These are phyloP conservation scores for Leucocoprinus leucothites DNA, from an alignment of 768 basidiomycete genomes.

Conservation along the genomic window DNA sequence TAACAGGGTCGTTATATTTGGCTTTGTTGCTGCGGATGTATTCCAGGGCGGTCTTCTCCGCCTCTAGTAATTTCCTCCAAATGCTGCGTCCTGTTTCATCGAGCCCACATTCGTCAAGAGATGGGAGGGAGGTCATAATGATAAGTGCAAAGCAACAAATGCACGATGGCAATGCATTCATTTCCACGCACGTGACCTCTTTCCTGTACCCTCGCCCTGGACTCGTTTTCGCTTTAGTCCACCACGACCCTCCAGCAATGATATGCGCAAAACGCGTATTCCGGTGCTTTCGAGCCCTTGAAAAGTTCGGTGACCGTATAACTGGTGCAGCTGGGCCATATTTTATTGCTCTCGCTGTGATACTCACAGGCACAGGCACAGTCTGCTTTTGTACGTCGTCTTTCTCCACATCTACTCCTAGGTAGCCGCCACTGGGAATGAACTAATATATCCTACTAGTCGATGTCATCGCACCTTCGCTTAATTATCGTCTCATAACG, in stretches of 20 bases:
- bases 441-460: conserved; percentile 41
- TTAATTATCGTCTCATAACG: conserved; percentile 56
- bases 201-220: no score
- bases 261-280: conserved; percentile 46
- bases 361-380: conserved; percentile 65
- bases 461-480: conserved; percentile 68
- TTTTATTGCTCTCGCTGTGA: conserved; percentile 79
- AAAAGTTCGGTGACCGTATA: conserved; percentile 70
- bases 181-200: no score
- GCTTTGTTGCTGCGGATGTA: no score
- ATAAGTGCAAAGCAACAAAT: no score
- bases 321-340: conserved; percentile 91
- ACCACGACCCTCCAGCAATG: conserved; percentile 24
- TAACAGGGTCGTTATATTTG: no score
- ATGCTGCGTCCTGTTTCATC: no score
- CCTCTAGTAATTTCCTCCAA: no score
- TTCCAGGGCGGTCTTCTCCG: no score
- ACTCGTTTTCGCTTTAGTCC: no score
- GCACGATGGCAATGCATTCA: no score
- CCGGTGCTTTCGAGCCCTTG: conserved; percentile 56
- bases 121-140: no score
- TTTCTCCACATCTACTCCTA: neutral
- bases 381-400: conserved; percentile 77
- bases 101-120: no score
- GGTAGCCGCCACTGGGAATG: neutral